Evolutionary conservation across 108 stramenopile genomes (phyloP), one percentile per base, ranked within the genome.

Genomic region (Halocafeteria seosinensis): DNA sequence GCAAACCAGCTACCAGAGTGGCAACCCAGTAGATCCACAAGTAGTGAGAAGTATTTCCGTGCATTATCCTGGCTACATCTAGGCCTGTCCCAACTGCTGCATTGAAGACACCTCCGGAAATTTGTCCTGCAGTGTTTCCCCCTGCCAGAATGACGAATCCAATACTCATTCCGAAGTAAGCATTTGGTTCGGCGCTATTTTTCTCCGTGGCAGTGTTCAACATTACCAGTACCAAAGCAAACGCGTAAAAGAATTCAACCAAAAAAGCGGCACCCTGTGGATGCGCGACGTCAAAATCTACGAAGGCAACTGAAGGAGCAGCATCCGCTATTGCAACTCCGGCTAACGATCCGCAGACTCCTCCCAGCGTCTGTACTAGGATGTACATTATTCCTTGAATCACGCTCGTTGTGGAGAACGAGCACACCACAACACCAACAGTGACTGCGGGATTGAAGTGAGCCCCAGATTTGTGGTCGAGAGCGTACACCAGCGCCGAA

Each of bases 21-120:
- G 27, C 57, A 33, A n/a, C n/a, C 57, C 57, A 59, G n/a, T 59
- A 59, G 21, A 59, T 35, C 57, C 57, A 59, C 6, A 28, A n/a
- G 57, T 2, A 17, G 42, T n/a, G 21, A 17, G n/a, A 21, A 17
- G 42, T 21, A n/a, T n/a, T n/a, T 17, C 42, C 42, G 42, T 47
- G 17, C 21, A 47, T 21, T 17, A 47, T 17, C 42, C 21, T n/a
- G 42, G 42, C 53, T 8, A 55, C 30, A 31, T 55, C 53, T 31
- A 5, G 8, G 53, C 8, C 53, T 8, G 53, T 8, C 30, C 53
- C 53, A 9, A 55, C 53, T 11, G 53, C 53, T 8, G 53, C 9
- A 11, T 55, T 55, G 53, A 55, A 8, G 8, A 5, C 5, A 28
- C 8, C 53, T 8, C 53, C 53, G 53, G 8, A 8, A 11, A 55